Evolutionary conservation across 805 yeast genomes (phyloP).

Genomic region (Wickerhamomyces silvicola): DNA sequence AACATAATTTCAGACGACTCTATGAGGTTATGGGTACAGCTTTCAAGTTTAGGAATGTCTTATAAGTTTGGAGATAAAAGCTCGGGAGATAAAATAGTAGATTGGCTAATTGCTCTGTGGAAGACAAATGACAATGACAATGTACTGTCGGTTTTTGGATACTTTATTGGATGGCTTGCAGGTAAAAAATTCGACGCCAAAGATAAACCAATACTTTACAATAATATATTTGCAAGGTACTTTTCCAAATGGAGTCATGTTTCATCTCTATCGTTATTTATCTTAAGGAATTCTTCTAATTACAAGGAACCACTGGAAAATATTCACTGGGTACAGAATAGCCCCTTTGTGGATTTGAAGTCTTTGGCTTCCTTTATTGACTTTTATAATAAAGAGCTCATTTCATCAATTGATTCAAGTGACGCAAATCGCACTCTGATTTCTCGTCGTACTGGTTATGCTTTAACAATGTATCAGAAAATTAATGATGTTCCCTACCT

Average conservation of each 20-base stretch:
- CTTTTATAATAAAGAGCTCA: no score
- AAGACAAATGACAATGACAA: slow-evolving; percentile 3
- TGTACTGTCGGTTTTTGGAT: slow-evolving; percentile 19
- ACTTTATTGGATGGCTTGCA: slow-evolving; percentile 40
- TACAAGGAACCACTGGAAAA: no score
- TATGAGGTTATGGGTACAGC: slow-evolving; percentile 46
- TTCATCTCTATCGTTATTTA: slow-evolving; percentile 2
- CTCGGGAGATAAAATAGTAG: slow-evolving; percentile 29
- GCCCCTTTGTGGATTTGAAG: no score
- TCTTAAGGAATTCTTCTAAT: no score
- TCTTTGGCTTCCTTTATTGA: no score
- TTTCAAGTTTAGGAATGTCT: slow-evolving; percentile 30
- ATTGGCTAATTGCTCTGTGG: slow-evolving; percentile 52
- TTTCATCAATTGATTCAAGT: no score
- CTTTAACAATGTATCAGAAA: no score
- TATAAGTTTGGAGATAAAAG: slow-evolving; percentile 26
- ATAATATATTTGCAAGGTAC: slow-evolving; percentile 7
- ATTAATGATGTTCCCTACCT: no score
- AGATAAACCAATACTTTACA: not conserved
- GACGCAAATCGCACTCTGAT: no score
- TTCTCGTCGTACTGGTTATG: no score
- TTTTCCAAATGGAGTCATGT: slow-evolving; percentile 5
- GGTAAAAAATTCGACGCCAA: slow-evolving; percentile 14
- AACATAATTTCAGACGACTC: slow-evolving; percentile 37
- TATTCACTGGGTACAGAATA: no score